Conservation (phyloP, 768 basidiomycete genomes). For the Dacryopinax primogenitus region DNA sequence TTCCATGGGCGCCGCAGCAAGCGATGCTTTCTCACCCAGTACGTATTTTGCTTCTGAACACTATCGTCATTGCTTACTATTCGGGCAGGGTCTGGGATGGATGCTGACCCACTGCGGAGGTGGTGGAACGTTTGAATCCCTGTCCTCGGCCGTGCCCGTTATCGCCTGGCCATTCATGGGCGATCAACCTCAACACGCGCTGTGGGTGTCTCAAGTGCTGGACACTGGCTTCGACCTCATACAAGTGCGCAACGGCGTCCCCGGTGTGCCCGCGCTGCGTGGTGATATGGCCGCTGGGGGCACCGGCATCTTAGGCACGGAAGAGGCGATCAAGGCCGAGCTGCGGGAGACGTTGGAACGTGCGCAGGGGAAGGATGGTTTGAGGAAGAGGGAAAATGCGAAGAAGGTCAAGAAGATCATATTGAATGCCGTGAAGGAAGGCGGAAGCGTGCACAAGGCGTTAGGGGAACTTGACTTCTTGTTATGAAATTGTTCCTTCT, state of each 20-base stretch:
- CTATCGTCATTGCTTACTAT: not conserved
- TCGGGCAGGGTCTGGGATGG: constrained; percentile 20
- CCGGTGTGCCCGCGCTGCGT: constrained; percentile 17
- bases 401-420: constrained; percentile 11
- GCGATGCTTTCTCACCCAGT: constrained; percentile 21
- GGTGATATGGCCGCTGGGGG: constrained; percentile 17
- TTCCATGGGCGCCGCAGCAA: constrained; percentile 23
- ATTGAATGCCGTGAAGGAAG: constrained; percentile 12
- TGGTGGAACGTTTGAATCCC: constrained; percentile 21
- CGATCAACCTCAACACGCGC: constrained; percentile 22
- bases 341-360: constrained; percentile 15
- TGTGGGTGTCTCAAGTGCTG: constrained; percentile 16
- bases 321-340: constrained; percentile 21
- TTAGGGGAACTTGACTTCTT: not conserved
- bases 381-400: constrained; percentile 20
- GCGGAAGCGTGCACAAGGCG: constrained; percentile 7
- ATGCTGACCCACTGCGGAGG: constrained; percentile 23
- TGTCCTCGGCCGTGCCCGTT: constrained; percentile 20
- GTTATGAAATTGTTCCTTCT: not conserved
- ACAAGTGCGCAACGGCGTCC: constrained; percentile 19
- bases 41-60: constrained; percentile 7
- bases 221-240: constrained; percentile 19
- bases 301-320: constrained; percentile 1
- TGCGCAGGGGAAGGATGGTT: constrained; percentile 22
- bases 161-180: constrained; percentile 25